Percentiles rank a stretch among this genome's conserved stretches.
phyloP scores from a whole-genome alignment of 163 green algal species.

The Scenedesmus sp. region DNA sequence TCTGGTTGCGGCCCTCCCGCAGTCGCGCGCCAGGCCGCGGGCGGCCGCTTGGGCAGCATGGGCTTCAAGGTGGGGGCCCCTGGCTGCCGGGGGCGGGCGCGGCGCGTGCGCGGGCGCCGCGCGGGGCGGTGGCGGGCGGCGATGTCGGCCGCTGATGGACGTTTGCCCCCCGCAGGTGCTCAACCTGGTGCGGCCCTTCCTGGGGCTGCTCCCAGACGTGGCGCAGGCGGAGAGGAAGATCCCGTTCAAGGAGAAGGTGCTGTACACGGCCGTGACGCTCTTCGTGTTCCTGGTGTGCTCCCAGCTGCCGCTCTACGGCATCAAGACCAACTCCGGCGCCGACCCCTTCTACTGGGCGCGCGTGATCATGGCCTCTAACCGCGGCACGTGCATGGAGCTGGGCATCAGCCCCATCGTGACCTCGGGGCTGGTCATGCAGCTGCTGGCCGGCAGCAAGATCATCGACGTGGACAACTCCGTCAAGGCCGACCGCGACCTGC shows the following conservation, averaged over 20 bases:
- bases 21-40: too few relatives aligned
- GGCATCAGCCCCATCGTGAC: slow-evolving; percentile 98
- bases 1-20: too few relatives aligned
- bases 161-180: slow-evolving; percentile 46
- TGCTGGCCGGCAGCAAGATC: slow-evolving; percentile 97
- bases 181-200: slow-evolving; percentile 82
- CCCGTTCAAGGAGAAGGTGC: slow-evolving; percentile 88
- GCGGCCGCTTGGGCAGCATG: slow-evolving; percentile 3
- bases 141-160: too few relatives aligned
- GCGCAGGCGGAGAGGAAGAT: slow-evolving; percentile 66
- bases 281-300: slow-evolving; percentile 99
- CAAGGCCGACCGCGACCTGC: slow-evolving; percentile 94
- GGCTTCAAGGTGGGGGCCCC: slow-evolving; percentile 30
- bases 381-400: slow-evolving; percentile 99
- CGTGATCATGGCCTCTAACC: slow-evolving; percentile 98
- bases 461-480: slow-evolving; percentile 98
- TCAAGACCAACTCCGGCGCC: slow-evolving; percentile 88
- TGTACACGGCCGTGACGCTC: slow-evolving; percentile 96
- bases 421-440: slow-evolving; percentile 97
- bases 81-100: too few relatives aligned
- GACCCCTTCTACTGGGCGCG: slow-evolving; percentile 99
- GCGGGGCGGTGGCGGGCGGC: too few relatives aligned
- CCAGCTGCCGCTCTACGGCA: slow-evolving; percentile 99
- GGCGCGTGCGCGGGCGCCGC: too few relatives aligned
- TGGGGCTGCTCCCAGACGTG: slow-evolving; percentile 82